phyloP scores from a whole-genome alignment of 148 eudicot species.

The Simmondsia chinensis region DNA sequence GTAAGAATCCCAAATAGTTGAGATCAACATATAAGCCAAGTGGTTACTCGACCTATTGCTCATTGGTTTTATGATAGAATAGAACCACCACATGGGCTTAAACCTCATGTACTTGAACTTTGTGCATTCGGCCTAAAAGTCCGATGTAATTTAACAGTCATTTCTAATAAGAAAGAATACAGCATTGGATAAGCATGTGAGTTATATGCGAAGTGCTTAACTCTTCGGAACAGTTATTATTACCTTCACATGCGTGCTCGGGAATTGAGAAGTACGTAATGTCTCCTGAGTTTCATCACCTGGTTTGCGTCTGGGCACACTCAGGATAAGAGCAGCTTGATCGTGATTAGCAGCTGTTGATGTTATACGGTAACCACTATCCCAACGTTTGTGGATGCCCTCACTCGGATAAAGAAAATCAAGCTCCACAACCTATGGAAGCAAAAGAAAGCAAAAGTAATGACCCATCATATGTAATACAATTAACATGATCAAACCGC shows the following conservation, averaged over 20 bases:
- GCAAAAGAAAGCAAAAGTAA: conserved; percentile 1
- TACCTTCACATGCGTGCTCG: conserved; percentile 93
- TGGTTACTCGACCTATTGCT: too few relatives aligned
- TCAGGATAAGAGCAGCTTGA: conserved; percentile 81
- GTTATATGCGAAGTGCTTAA: background rate
- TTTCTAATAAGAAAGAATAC: background rate
- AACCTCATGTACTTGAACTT: too few relatives aligned
- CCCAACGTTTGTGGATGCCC: conserved; percentile 88
- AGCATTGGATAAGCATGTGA: background rate
- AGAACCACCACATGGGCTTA: too few relatives aligned
- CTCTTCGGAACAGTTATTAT: background rate
- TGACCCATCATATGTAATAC: conserved; percentile 1
- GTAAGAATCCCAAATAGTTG: too few relatives aligned
- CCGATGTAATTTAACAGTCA: too few relatives aligned
- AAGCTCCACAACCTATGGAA: conserved; percentile 69
- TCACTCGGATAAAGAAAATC: conserved; percentile 93
- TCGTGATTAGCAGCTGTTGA: conserved; percentile 72
- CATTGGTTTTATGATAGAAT: too few relatives aligned
- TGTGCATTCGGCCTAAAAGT: too few relatives aligned
- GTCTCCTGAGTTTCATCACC: conserved; percentile 89
- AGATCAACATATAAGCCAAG: too few relatives aligned
- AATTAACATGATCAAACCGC: background rate
- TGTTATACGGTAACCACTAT: conserved; percentile 70
- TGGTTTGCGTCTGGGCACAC: conserved; percentile 73
- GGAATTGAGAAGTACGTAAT: conserved; percentile 79